Conservation (phyloP, 2,329 filamentous ascomycete genomes). For the Colletotrichum tanaceti region DNA sequence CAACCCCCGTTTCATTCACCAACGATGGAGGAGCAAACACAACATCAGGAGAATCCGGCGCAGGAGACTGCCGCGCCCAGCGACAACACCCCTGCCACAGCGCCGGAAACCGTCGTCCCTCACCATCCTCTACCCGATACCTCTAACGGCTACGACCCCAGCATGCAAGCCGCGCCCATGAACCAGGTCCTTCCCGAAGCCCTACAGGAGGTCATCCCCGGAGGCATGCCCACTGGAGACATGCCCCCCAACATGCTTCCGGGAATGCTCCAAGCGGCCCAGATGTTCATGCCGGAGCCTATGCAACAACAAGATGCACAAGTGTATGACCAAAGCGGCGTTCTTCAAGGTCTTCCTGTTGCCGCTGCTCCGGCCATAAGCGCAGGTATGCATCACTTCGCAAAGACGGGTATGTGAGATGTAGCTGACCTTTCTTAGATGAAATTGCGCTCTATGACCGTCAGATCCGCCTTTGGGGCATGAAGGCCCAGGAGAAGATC, state of each 20-base stretch:
- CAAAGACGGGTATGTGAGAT: not conserved
- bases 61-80: conserved; percentile 17
- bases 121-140: conserved; percentile 26
- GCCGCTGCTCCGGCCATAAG: conserved; percentile 45
- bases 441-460: conserved; percentile 98
- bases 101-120: conserved; percentile 21
- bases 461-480: conserved; percentile 96
- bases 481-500: conserved; percentile 93
- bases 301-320: conserved; percentile 25
- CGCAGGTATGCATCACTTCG: conserved; percentile 44
- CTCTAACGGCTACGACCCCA: conserved; percentile 31
- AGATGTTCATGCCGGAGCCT: conserved; percentile 41
- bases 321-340: conserved; percentile 38
- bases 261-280: conserved; percentile 37
- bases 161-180: conserved; percentile 37
- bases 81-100: conserved; percentile 8
- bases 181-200: conserved; percentile 40
- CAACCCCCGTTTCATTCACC: not conserved
- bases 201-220: conserved; percentile 40
- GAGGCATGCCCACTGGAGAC: conserved; percentile 26
- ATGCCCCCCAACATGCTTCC: conserved; percentile 37
- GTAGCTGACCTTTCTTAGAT: conserved; percentile 62
- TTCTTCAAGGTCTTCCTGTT: conserved; percentile 26
- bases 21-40: conserved; percentile 36
- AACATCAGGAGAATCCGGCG: conserved; percentile 26